Percentiles rank a stretch among this genome's conserved stretches.
phyloP scores from a whole-genome alignment of 1,284 basidiomycete genomes.

The Hemileia vastatrix region DNA sequence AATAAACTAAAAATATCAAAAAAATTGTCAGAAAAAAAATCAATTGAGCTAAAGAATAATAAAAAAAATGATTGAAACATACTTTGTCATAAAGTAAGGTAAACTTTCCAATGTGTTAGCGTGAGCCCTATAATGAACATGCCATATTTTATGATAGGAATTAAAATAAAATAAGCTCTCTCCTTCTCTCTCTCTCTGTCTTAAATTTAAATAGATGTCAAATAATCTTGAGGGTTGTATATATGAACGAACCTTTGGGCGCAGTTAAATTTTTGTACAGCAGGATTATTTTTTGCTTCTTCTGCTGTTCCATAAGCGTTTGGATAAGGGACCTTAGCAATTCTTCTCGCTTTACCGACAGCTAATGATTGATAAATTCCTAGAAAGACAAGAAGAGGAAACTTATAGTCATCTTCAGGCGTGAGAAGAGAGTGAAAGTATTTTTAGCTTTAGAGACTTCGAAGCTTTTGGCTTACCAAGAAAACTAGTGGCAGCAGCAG shows the following conservation, averaged over 20 bases:
- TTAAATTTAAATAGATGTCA: not conserved
- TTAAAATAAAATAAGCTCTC: not conserved
- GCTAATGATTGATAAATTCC: conserved; percentile 17
- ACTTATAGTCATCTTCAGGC: not conserved
- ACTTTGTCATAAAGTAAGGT: conserved; percentile 15
- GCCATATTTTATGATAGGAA: not conserved
- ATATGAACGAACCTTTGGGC: conserved; percentile 9
- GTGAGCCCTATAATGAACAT: not conserved
- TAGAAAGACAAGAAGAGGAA: not conserved
- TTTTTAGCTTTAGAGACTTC: not conserved
- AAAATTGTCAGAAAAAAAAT: not conserved
- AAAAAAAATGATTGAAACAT: not conserved
- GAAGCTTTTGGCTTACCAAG: not conserved
- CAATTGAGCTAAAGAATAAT: not conserved
- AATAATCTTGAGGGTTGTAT: not conserved
- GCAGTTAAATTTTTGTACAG: conserved; percentile 14
- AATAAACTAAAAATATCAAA: conserved; percentile 6
- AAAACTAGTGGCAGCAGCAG: conserved; percentile 15
- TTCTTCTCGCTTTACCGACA: conserved; percentile 8
- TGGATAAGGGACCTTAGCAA: conserved; percentile 16
- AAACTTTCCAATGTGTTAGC: conserved; percentile 17
- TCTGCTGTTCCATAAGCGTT: conserved; percentile 3
- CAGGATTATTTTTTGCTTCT: conserved; percentile 13
- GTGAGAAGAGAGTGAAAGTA: not conserved
- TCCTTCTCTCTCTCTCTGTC: too few species aligned